Base-by-base conservation (phyloP, 345 rosid genomes). In the Gossypium arboreum region DNA sequence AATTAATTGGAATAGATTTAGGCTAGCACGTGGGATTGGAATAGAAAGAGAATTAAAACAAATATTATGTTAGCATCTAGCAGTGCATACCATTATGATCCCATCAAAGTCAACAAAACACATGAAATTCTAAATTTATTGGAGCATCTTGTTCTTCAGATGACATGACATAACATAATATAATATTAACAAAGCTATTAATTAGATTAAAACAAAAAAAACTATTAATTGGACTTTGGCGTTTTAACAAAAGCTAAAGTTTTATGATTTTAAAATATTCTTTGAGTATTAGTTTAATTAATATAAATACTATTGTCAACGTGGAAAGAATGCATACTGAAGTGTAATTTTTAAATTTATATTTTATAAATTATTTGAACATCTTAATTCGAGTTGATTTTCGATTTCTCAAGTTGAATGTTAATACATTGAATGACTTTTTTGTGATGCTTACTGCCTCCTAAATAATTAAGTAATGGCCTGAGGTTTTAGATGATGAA, bases 231-330 rank as follows among this genome's bases (percentile, higher is more conserved):
- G 7, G 39, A 34, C 39, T 34, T 34, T 17, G 48, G 24, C 68
- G 15, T 25, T 63, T 29, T 29, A 29, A 29, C 0, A 29, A 29
- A 29, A 29, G 34, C 34, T 29, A 29, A 29, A 29, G 34, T 29
- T 29, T 29, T 29, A 29, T 3, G 34, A 29, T 29, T 3, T 27
- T 27, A 25, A 25, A 25, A 0, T 2, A 25, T 25, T 25, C 0
- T 2, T 25, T 0, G 0, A 25, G 0, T 27, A 27, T 27, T 27
- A 29, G 0, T 0, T 29, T 29, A 29, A 29, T 3, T 29, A 4
- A 0, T 29, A 3, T 3, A 0, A 3, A 4, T 29, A 29, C 4
- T 29, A 29, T 29, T 29, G 0, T 29, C 0, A 29, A 27, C 3
- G 3, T 3, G 0, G 0, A 27, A 27, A 3, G 2, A 27, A 3